Evolutionary conservation across 106 monocot species (phyloP), one percentile per base, ranked within the genome.

Genomic region (Dendrobium nobile): DNA sequence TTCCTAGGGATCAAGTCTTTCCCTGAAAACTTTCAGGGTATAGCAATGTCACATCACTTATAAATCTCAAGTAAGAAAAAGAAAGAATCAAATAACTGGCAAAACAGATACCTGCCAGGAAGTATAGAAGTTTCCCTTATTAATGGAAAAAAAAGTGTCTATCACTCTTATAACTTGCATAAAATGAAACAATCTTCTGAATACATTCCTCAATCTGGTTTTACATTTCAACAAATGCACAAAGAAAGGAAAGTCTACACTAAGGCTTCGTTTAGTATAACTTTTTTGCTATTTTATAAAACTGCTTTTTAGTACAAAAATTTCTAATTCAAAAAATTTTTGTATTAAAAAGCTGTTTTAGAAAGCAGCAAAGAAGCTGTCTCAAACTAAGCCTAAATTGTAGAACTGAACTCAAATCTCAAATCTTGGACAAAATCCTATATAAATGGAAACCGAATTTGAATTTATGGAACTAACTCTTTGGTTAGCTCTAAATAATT

Each of bases 151-250:
- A 74, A 44, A 27, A 42, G 0, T 2, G 74, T n/a, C 20, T 74
- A 37, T 37, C 37, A 40, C 47, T 47, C 68, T 70, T 28, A 28
- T 70, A 26, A 70, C 37, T 73, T 41, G 73, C 17, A 73, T 40
- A 73, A 41, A 73, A 40, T 73, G 40, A 42, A 41, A 18, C 41
- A 40, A 28, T 42, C 41, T 42, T 73, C 41, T 42, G 42, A 73
- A 73, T 42, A 73, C 37, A 73, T 41, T 73, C 41, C 18, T 40
- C 73, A 41, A 73, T 73, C 42, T 73, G 73, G 68, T 73, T 73
- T 74, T 4, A 19, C 42, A 74, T 44, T 13, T 72, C 6, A 72
- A 72, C 37, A 74, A 3, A 74, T 7, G 8, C 19, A 19, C 43
- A 74, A 74, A 44, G 43, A 74, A 74, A 74, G 43, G 20, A 74